Percentiles rank a stretch among this genome's conserved stretches.
Evolutionary conservation across 2,329 filamentous ascomycete species (phyloP).

Genomic region (Myriosclerotinia curreyana): DNA sequence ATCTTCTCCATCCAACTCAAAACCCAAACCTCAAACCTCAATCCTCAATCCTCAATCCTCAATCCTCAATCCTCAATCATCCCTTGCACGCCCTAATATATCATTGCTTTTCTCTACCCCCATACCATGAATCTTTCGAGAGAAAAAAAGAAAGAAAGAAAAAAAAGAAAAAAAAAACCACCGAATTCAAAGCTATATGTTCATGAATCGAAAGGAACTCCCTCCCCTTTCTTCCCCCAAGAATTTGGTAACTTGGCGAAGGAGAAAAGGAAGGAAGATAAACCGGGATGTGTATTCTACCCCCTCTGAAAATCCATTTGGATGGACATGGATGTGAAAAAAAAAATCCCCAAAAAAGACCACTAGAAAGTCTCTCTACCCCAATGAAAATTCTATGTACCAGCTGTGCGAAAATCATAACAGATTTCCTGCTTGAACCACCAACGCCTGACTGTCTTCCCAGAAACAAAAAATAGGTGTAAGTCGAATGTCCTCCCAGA

Average conservation of each 20-base stretch:
- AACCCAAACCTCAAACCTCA: no score
- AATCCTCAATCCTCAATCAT: background rate
- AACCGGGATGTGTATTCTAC: background rate
- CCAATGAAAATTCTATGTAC: constrained; percentile 7
- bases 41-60: no score
- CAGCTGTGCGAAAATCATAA: constrained; percentile 1
- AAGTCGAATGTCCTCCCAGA: constrained; percentile 4
- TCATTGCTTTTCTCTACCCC: background rate
- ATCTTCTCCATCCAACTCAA: no score
- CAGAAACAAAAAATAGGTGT: background rate
- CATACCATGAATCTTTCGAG: background rate
- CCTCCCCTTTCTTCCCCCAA: background rate
- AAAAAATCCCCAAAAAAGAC: no score
- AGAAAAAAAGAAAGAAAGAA: background rate
- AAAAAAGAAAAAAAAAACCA: background rate
- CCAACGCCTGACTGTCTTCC: constrained; percentile 9
- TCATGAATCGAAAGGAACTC: constrained; percentile 7
- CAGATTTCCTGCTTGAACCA: background rate
- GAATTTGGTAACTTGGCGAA: background rate
- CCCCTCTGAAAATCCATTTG: background rate
- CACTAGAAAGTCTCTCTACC: background rate
- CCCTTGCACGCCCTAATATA: no score
- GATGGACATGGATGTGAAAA: background rate
- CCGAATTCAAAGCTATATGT: background rate
- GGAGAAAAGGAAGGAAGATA: background rate